Conservation (phyloP, 2,329 filamentous ascomycete species). For the Curvularia eragrostidis region DNA sequence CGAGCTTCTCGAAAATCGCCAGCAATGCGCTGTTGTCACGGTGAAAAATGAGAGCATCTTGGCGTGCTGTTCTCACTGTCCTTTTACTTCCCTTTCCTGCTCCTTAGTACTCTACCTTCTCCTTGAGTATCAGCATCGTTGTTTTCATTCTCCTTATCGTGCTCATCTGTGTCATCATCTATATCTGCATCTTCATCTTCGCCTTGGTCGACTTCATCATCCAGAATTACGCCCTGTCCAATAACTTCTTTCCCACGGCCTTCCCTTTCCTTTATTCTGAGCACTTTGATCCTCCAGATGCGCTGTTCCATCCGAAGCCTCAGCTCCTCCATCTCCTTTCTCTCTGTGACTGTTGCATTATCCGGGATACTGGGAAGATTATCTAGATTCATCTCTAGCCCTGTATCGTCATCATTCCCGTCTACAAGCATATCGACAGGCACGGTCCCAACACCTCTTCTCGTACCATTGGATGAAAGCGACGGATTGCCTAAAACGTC, state of each 20-base stretch:
- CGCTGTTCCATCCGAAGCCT: conserved; percentile 13
- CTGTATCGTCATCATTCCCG: background rate
- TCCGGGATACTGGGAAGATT: background rate
- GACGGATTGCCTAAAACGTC: background rate
- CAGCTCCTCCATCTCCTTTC: conserved; percentile 8
- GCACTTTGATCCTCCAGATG: conserved; percentile 11
- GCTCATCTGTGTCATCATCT: background rate
- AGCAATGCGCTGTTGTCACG: background rate
- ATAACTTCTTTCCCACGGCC: background rate
- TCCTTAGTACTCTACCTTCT: conserved; percentile 2
- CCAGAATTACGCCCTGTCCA: background rate
- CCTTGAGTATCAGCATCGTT: background rate
- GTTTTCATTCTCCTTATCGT: background rate
- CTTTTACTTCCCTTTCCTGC: background rate
- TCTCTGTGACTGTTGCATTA: conserved; percentile 11
- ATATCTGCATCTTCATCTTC: background rate
- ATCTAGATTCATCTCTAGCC: background rate
- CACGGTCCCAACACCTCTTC: background rate
- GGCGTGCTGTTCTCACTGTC: background rate
- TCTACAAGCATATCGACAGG: background rate
- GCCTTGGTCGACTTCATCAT: background rate
- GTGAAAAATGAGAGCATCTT: background rate
- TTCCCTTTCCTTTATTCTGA: conserved; percentile 9
- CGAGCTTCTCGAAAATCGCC: background rate
- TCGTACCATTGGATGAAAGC: background rate